These are phyloP conservation scores for Tricholoma saponaceum DNA, from an alignment of 768 basidiomycete species.

Conservation along the genomic window DNA sequence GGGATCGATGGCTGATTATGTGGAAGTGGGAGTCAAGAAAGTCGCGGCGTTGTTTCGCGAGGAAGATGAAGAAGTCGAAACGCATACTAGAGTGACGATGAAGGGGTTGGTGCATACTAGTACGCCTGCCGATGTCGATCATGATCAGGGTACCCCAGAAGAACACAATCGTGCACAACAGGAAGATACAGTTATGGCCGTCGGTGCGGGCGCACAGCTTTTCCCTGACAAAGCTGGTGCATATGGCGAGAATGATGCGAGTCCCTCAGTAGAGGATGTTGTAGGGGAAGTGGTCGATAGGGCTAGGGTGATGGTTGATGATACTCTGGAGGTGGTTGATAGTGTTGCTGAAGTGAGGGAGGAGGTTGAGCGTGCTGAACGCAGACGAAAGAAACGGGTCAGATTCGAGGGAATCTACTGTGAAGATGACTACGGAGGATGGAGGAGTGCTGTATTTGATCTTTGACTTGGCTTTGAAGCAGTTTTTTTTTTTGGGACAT, in stretches of 20 bases:
- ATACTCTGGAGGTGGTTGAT: constrained; percentile 5
- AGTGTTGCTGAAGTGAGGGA: not conserved
- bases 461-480: constrained; percentile 9
- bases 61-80: not conserved
- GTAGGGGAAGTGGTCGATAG: constrained; percentile 12
- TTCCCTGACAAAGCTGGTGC: constrained; percentile 30
- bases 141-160: not conserved
- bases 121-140: not conserved
- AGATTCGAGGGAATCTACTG: constrained; percentile 14
- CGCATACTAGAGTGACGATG: not conserved
- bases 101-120: too few species aligned
- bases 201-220: constrained; percentile 32
- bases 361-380: constrained; percentile 18
- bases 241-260: constrained; percentile 22
- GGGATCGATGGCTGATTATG: too few species aligned
- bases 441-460: constrained; percentile 34
- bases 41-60: not conserved
- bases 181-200: constrained; percentile 27
- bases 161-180: not conserved
- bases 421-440: constrained; percentile 18
- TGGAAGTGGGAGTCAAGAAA: not conserved
- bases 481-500: too few species aligned
- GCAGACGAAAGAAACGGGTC: constrained; percentile 20
- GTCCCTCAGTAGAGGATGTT: constrained; percentile 14
- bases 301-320: constrained; percentile 4